Base-by-base conservation (phyloP, 495 filamentous ascomycete genomes). In the Podospora pseudocomata region DNA sequence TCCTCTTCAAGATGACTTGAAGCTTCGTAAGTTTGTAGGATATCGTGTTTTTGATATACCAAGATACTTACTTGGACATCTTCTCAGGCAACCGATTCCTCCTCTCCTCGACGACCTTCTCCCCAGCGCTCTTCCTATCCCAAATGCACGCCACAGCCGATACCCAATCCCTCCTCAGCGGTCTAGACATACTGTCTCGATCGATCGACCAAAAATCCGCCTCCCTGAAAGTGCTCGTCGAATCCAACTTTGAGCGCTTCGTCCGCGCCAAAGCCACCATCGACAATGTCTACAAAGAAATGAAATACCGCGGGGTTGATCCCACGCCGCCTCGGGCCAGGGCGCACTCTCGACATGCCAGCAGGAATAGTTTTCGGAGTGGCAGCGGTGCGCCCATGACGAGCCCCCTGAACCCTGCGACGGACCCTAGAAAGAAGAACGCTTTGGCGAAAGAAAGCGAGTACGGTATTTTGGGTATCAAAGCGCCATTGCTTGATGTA, bases 201-300 rank as follows among this genome's bases (percentile, higher is more conserved):
- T 97, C 94, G 0, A 99, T 99, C 71, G 95, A 98, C 72, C 92
- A 98, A 75, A 99, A 99, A 74, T 97, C 93, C 1, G 95, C 93
- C 0, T 96, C 93, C 4, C 80, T 99, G 49, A 99, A 99, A 76
- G 91, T 96, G 1, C 85, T 99, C 3, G 95, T 99, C 27, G 95
- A 99, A 78, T 92, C 91, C 32, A 98, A 99, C 74, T 99, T 99
- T 73, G 96, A 99, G 79, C 89, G 93, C 39, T 99, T 99, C 78
- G 94, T 99, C 39, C 88, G 90, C 13, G 95, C 96, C 6, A 99
- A 99, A 76, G 90, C 92, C 3, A 97, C 93, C 6, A 98, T 99
- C 69, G 95, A 99, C 79, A 93, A 93, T 81, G 95, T 99, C 53
- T 99, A 99, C 78, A 93, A 87, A 49, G 96, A 98, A 79, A 98